Percentiles rank a stretch among this genome's conserved stretches.
phyloP scores from a whole-genome alignment of 139 green algal genomes.

The Auxenochlorella protothecoides region DNA sequence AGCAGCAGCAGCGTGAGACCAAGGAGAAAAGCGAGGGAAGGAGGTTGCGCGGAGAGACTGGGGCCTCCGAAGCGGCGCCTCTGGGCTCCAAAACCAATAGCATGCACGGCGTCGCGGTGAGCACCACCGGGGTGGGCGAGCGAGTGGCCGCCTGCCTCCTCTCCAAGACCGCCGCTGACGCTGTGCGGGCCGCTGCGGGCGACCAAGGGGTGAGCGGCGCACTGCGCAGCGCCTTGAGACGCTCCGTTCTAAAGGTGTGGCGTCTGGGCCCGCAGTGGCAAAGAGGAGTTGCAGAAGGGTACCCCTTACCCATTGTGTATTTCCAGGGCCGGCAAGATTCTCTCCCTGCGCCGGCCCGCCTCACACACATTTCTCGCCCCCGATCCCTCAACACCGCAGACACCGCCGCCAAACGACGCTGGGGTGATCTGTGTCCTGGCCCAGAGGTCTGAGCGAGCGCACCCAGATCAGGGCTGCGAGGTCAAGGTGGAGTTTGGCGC shows the following conservation, averaged over 20 bases:
- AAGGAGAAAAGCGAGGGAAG: no score
- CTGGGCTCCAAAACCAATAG: no score
- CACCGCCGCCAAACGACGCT: slow-evolving; percentile 18
- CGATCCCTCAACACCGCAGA: not conserved
- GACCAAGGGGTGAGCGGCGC: not conserved
- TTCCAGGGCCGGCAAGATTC: not conserved
- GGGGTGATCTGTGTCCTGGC: slow-evolving; percentile 30
- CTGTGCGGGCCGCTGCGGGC: not conserved
- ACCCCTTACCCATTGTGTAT: not conserved
- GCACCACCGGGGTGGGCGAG: slow-evolving; percentile 53
- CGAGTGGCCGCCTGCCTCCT: not conserved
- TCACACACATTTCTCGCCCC: no score
- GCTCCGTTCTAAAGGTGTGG: not conserved
- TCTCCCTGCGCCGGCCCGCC: no score
- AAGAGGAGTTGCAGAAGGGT: not conserved
- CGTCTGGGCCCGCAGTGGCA: not conserved
- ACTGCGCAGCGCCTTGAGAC: slow-evolving; percentile 1
- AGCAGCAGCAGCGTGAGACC: not conserved
- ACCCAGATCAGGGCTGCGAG: not conserved
- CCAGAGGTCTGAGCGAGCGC: not conserved
- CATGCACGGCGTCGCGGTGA: slow-evolving; percentile 29
- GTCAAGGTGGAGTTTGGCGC: slow-evolving; percentile 32
- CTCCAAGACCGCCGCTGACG: slow-evolving; percentile 1
- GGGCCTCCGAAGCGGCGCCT: no score
- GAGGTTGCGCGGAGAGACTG: no score